Percentiles rank a stretch among this genome's conserved stretches.
These are phyloP conservation scores for Eucalyptus sp. DNA, from an alignment of 345 rosid species.

Conservation along the genomic window DNA sequence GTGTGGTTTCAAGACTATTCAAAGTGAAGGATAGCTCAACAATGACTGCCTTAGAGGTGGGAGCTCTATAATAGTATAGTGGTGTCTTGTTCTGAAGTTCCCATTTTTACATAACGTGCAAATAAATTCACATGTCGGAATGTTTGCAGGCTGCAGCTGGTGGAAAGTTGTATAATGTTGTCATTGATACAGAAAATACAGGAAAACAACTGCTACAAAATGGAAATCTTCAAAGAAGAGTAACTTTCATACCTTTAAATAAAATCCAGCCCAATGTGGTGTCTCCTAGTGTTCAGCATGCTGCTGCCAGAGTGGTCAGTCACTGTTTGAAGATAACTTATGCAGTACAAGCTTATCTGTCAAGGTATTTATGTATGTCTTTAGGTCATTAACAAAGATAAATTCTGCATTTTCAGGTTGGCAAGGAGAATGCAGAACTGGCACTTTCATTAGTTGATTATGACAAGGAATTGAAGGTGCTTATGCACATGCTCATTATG, in stretches of 20 bases:
- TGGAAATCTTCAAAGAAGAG: constrained; percentile 85
- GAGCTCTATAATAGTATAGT: not conserved
- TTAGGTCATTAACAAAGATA: not conserved
- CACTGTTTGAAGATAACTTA: not conserved
- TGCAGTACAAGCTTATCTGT: not conserved
- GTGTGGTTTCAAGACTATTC: constrained; percentile 88
- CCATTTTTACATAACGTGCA: not conserved
- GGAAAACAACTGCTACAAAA: constrained; percentile 93
- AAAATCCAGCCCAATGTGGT: constrained; percentile 60
- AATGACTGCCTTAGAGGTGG: constrained; percentile 93
- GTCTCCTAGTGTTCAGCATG: constrained; percentile 57
- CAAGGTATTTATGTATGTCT: not conserved
- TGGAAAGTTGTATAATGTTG: constrained; percentile 80
- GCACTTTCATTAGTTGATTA: constrained; percentile 93
- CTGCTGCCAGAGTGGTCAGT: constrained; percentile 71
- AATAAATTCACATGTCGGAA: not conserved
- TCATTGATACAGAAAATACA: constrained; percentile 85
- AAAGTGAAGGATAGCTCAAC: constrained; percentile 74
- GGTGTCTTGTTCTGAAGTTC: not conserved
- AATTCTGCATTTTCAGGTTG: constrained; percentile 43
- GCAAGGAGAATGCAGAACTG: constrained; percentile 81
- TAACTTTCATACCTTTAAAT: constrained; percentile 85
- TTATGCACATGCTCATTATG: not conserved
- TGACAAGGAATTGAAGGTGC: constrained; percentile 63
- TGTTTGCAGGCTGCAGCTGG: constrained; percentile 80